Conservation (phyloP, 2,329 filamentous ascomycete genomes). For the Onygenales sp. region DNA sequence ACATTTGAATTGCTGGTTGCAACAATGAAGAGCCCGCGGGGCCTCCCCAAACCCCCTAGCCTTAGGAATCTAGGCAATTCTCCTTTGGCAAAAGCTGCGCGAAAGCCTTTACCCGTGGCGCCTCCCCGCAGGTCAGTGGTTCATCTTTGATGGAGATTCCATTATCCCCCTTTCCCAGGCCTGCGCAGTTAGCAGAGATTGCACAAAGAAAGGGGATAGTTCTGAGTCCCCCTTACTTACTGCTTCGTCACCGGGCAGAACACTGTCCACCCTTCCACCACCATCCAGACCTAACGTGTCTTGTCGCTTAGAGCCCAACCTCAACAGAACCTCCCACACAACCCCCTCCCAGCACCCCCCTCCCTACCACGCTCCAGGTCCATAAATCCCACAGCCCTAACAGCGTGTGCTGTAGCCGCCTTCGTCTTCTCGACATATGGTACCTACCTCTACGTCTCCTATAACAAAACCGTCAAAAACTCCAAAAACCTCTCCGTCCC, state of each 20-base stretch:
- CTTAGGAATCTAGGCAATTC: neutral
- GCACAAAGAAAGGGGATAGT: no score
- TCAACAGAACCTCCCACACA: conserved; percentile 6
- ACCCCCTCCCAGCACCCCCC: conserved; percentile 9
- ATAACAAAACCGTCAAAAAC: conserved; percentile 26
- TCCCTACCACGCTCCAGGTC: conserved; percentile 3
- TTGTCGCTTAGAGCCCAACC: no score
- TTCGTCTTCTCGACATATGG: conserved; percentile 35
- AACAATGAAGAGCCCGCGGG: neutral
- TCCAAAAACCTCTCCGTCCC: conserved; percentile 24
- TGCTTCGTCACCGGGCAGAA: no score
- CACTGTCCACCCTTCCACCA: no score
- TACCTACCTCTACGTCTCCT: conserved; percentile 34
- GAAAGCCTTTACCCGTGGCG: conserved; percentile 8
- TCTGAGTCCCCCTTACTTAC: no score
- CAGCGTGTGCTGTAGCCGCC: conserved; percentile 27
- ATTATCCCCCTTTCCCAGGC: neutral
- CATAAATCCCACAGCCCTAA: conserved; percentile 19
- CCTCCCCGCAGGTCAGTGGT: conserved; percentile 7
- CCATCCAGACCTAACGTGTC: no score
- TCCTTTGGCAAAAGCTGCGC: neutral
- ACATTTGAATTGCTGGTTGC: no score
- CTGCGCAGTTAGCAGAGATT: no score
- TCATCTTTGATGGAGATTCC: neutral
- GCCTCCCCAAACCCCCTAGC: neutral